A percentile compares a stretch with the other conserved stretches of the same genome.
phyloP scores from a whole-genome alignment of 768 basidiomycete species.

The Xerocomellus intermedius region DNA sequence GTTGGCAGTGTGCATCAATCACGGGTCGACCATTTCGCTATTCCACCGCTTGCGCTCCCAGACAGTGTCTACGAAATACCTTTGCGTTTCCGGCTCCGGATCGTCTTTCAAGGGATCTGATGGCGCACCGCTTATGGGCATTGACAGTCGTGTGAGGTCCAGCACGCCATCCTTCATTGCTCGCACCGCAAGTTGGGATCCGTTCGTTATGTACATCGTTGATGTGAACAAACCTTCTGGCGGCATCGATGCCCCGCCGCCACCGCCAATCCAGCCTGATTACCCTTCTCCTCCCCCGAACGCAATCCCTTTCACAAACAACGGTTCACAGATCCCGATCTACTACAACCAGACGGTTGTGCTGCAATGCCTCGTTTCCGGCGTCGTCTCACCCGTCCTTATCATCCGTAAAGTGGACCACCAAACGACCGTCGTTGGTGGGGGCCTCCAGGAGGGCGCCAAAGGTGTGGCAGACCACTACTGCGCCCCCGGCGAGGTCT shows the following conservation, averaged over 20 bases:
- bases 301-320: slow-evolving; percentile 81
- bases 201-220: slow-evolving; percentile 97
- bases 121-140: slow-evolving; percentile 80
- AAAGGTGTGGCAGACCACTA: slow-evolving; percentile 83
- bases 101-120: slow-evolving; percentile 94
- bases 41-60: slow-evolving; percentile 97
- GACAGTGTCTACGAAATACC: slow-evolving; percentile 93
- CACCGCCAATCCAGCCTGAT: slow-evolving; percentile 80
- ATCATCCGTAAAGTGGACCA: slow-evolving; percentile 94
- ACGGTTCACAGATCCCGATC: slow-evolving; percentile 83
- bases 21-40: slow-evolving; percentile 91
- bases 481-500: slow-evolving; percentile 80
- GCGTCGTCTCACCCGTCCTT: slow-evolving; percentile 88
- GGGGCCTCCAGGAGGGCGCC: slow-evolving; percentile 83
- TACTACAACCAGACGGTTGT: slow-evolving; percentile 98
- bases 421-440: slow-evolving; percentile 86
- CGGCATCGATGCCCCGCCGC: slow-evolving; percentile 73
- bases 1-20: slow-evolving; percentile 84
- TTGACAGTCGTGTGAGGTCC: slow-evolving; percentile 67
- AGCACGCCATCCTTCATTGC: slow-evolving; percentile 86
- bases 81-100: slow-evolving; percentile 91
- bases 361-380: slow-evolving; percentile 90
- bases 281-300: slow-evolving; percentile 93
- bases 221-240: slow-evolving; percentile 84
- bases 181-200: slow-evolving; percentile 89